Percentiles rank a stretch among this genome's conserved stretches.
Evolutionary conservation across 768 basidiomycete species (phyloP).

Genomic region (Omphalotus guepiniiformis): DNA sequence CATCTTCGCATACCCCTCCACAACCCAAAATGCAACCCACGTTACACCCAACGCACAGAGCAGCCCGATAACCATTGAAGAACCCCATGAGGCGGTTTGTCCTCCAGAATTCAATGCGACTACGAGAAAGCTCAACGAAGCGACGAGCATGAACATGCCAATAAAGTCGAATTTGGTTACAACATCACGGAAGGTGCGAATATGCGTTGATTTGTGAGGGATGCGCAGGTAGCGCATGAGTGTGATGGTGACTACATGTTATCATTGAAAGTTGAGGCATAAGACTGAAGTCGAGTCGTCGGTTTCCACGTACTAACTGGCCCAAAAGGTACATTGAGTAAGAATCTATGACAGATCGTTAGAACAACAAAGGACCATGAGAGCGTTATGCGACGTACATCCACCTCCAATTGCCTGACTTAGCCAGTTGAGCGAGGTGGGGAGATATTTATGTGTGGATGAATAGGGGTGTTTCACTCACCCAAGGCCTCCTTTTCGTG

Average conservation of each 20-base stretch:
- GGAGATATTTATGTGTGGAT: no score
- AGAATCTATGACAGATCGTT: constrained; percentile 16
- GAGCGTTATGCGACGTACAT: constrained; percentile 15
- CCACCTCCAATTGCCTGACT: constrained; percentile 26
- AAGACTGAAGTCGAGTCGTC: background rate
- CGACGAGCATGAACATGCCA: constrained; percentile 21
- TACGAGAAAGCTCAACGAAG: constrained; percentile 19
- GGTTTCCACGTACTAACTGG: constrained; percentile 18
- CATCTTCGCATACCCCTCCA: constrained; percentile 17
- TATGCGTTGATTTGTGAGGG: constrained; percentile 9
- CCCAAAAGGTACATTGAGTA: constrained; percentile 21
- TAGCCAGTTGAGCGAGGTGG: no score
- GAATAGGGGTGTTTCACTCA: no score
- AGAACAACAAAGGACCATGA: background rate
- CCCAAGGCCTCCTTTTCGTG: no score
- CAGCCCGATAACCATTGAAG: constrained; percentile 21
- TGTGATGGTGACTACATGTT: constrained; percentile 22
- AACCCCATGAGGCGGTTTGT: constrained; percentile 21
- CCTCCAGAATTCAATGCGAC: constrained; percentile 23
- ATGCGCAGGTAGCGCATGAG: constrained; percentile 16
- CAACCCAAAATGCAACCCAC: constrained; percentile 18
- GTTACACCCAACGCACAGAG: constrained; percentile 18
- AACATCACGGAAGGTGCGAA: constrained; percentile 9
- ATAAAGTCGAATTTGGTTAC: constrained; percentile 16
- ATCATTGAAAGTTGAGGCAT: no score